Evolutionary conservation across 805 yeast genomes (phyloP).

Genomic region (Ogataea ramenticola): DNA sequence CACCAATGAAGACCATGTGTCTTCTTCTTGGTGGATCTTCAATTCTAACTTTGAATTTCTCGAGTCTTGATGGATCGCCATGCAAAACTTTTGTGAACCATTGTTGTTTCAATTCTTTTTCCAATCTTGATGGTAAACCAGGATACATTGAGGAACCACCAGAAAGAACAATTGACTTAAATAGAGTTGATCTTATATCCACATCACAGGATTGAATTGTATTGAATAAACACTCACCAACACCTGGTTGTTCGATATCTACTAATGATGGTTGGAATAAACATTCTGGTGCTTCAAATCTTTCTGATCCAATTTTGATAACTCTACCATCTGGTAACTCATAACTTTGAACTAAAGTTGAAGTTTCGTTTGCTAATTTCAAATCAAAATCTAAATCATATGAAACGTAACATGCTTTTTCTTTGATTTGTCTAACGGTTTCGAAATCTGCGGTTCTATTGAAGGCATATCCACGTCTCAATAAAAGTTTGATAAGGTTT

Average conservation of each 20-base stretch:
- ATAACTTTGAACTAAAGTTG: slow-evolving; percentile 82
- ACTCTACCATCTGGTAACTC: slow-evolving; percentile 96
- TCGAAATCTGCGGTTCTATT: slow-evolving; percentile 98
- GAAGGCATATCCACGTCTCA: slow-evolving; percentile 96
- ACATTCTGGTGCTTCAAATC: slow-evolving; percentile 96
- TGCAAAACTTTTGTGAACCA: slow-evolving; percentile 88
- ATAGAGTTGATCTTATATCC: slow-evolving; percentile 82
- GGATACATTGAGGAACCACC: slow-evolving; percentile 99
- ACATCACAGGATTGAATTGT: slow-evolving; percentile 93
- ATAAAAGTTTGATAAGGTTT: slow-evolving; percentile 79
- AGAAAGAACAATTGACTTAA: slow-evolving; percentile 85
- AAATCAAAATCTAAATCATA: slow-evolving; percentile 89
- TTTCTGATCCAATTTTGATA: slow-evolving; percentile 88
- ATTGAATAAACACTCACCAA: slow-evolving; percentile 87
- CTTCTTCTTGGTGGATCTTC: slow-evolving; percentile 99
- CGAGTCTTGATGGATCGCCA: slow-evolving; percentile 80
- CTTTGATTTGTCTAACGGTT: slow-evolving; percentile 96
- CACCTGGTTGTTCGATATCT: slow-evolving; percentile 94
- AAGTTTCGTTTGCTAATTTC: slow-evolving; percentile 87
- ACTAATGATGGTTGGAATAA: slow-evolving; percentile 92
- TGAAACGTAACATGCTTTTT: slow-evolving; percentile 90
- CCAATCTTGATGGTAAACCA: slow-evolving; percentile 91
- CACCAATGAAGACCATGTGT: slow-evolving; percentile 98
- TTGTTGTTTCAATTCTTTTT: slow-evolving; percentile 91
- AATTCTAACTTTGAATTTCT: slow-evolving; percentile 89